Base-by-base conservation (phyloP, 495 filamentous ascomycete species). In the Staphylotrichum tortipilum region DNA sequence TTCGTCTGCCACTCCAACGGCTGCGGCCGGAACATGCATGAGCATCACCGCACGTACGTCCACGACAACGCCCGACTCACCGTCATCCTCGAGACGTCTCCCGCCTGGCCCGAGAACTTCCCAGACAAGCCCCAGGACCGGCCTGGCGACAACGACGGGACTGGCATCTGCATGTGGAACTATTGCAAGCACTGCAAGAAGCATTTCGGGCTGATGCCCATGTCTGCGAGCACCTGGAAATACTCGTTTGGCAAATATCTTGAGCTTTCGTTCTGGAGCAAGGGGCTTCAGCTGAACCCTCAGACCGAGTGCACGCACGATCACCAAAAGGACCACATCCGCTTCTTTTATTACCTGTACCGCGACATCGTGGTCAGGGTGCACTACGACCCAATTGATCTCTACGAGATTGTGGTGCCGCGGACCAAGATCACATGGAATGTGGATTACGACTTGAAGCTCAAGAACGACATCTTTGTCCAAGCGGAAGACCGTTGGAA, bases 161-260 rank as follows among this genome's bases (percentile, higher is more conserved):
- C 62, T 45, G 85, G 81, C 8, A 91, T 99, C 41, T 74, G 89
- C 58, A 97, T 99, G 92, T 99, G 94, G 94, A 95, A 88, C 53
- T 85, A 81, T 50, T 99, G 94, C 70, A 92, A 92, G 55, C 74
- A 87, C 15, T 97, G 94, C 60, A 82, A 84, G 24, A 85, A 86
- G 49, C 89, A 96, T 63, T 95, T 90, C 2, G 85, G 87, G 34
- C 80, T 90, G 33, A 84, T 86, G 52, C 86, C 86, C 14, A 99
- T 99, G 92, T 95, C 91, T 0, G 83, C 88, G 43, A 89, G 77
- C 61, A 95, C 88, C 2, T 99, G 91, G 89, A 97, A 94, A 65
- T 99, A 99, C 64, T 97, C 94, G 0, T 94, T 99, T 59, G 91
- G 83, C 4, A 99, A 99, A 67, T 99, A 96, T 58, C 75, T 99